Evolutionary conservation across 2,329 filamentous ascomycete species (phyloP).

Genomic region (Leptodontidium sp.): DNA sequence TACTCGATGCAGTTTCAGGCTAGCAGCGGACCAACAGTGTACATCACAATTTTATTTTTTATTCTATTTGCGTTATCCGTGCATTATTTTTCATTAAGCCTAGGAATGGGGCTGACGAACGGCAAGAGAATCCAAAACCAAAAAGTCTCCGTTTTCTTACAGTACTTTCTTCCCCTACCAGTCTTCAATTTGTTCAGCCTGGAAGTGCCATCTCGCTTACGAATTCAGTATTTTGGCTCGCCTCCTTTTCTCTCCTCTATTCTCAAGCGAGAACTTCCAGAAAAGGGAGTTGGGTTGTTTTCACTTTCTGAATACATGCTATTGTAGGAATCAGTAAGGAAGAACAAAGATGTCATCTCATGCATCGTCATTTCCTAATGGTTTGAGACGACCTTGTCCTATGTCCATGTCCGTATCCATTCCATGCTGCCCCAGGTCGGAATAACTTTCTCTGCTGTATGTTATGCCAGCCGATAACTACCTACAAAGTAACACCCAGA

Average conservation of each 20-base stretch:
- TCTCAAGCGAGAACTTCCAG: slow-evolving; percentile 1
- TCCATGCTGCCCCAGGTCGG: not conserved
- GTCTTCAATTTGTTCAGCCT: too few relatives aligned
- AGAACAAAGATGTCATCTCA: too few relatives aligned
- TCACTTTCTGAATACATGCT: too few relatives aligned
- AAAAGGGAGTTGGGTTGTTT: not conserved
- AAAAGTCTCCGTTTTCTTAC: not conserved
- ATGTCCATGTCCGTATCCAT: not conserved
- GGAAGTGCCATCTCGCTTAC: too few relatives aligned
- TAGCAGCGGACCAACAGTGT: not conserved
- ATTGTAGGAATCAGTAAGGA: too few relatives aligned
- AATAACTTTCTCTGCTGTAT: not conserved
- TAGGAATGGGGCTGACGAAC: too few relatives aligned
- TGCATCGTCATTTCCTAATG: not conserved
- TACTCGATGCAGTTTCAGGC: slow-evolving; percentile 16
- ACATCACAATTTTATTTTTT: not conserved
- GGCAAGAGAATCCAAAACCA: too few relatives aligned
- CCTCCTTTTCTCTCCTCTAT: too few relatives aligned
- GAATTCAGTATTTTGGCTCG: not conserved
- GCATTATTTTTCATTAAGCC: not conserved
- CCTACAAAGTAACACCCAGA: not conserved
- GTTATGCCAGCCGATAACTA: not conserved
- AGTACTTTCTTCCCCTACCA: not conserved
- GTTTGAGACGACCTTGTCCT: not conserved
- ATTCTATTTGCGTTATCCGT: not conserved